Evolutionary conservation across 2,329 filamentous ascomycete genomes (phyloP).

Genomic region (Pseudogymnoascus sp.): DNA sequence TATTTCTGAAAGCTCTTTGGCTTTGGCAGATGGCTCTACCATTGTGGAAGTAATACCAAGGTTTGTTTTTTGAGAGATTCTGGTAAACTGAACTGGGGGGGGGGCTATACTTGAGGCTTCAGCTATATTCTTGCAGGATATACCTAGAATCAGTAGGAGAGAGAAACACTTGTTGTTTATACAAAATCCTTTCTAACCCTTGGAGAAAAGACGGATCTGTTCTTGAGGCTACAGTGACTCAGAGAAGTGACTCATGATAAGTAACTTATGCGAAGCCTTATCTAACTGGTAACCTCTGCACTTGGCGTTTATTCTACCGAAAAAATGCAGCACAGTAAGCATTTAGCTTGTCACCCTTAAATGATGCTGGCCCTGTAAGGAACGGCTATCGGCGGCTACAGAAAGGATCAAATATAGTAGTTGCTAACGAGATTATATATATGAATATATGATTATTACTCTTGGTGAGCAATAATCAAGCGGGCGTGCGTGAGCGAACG

Average conservation of each 20-base stretch:
- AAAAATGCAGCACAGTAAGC: neutral
- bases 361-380: neutral
- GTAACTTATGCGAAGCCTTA: neutral
- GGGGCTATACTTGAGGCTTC: neutral
- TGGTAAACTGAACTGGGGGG: neutral
- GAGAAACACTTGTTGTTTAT: neutral
- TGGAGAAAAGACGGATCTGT: neutral
- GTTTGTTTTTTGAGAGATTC: neutral
- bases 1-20: neutral
- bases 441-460: too few relatives aligned
- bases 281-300: neutral
- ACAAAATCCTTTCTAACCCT: neutral
- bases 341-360: neutral
- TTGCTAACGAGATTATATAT: too few relatives aligned
- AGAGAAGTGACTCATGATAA: neutral
- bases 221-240: neutral
- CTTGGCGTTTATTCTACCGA: neutral
- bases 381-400: neutral
- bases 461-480: too few relatives aligned
- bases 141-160: neutral
- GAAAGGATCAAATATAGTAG: too few relatives aligned
- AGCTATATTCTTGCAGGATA: neutral
- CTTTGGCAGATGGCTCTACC: constrained; percentile 1
- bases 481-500: too few relatives aligned
- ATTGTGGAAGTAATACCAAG: neutral